Evolutionary conservation across 768 basidiomycete species (phyloP), one percentile per base, ranked within the genome.

Genomic region (Lactifluus piperatus): DNA sequence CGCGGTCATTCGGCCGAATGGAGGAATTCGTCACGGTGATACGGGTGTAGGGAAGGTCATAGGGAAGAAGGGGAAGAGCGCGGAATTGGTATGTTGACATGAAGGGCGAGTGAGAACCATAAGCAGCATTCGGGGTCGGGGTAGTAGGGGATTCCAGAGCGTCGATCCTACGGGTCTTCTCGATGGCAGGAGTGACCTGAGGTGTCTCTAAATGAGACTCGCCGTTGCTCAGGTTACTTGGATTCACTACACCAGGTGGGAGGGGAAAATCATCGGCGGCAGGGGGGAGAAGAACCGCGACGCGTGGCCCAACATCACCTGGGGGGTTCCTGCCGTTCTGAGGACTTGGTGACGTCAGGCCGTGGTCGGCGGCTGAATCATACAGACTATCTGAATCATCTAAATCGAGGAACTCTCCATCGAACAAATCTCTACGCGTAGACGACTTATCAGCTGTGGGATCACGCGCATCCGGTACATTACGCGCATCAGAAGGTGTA

Each of bases 1-100:
- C 91, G 52, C 86, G 80, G 60, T 95, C 90, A 67, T 95, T 97
- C 5, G 91, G 83, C 18, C 85, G 82, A 56, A 97, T 91, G 50
- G 87, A 84, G 13, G 91, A 93, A 56, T 85, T 85, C 2, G 84
- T 83, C 29, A 97, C 92, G 7, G 72, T 69, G 56, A 91, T 77
- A 27, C 73, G 77, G 3, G 92, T 91, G 50, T 78, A 79, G 37
- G 83, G 83, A 14, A 98, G 83, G 67, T 95, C 90, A 14, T 75
- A 71, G 4, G 82, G 74, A 22, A 91, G 71, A 26, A 91, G 75
- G 13, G 87, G 88, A 24, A 91, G 79, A 1, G 85, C 84, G 52
- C 88, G 85, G 73, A 87, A 90, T 24, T 55, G 58, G 52, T 64
- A 43, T 53, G 60, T 26, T 49, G 47, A 57, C 56, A 66, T 48